Base-by-base conservation (phyloP, 768 basidiomycete genomes). In the Phlegmacium glaucopus region DNA sequence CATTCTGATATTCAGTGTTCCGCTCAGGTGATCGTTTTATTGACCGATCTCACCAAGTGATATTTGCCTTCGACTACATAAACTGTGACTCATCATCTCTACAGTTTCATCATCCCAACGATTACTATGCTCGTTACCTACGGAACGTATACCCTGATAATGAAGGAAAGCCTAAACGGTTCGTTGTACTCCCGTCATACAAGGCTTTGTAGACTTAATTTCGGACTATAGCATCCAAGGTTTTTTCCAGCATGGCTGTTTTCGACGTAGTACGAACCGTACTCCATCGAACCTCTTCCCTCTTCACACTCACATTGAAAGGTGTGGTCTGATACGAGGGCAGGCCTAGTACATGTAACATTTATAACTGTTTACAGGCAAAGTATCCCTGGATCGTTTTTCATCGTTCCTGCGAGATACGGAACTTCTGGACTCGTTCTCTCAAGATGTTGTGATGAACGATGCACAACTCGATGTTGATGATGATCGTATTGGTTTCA, bases 111-210 rank as follows among this genome's bases (percentile, higher is more conserved):
- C 35, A 77, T 88, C 8, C 86, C 87, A 0, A 61, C 86, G 2
- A 40, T 77, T 1, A 80, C 79, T 15, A 88, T 87, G 85, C 56
- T 83, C 27, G 72, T 77, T 15, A 83, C 83, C 1, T 88, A 78
- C 54, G 70, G 72, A 2, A 71, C 78, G 4, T 85, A 81, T 72
- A 83, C 64, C 1, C 45, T 78, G 40, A 25, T 54, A 35, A 55
- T 60, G 60, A 58, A 60, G 35, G 32, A 59, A 42, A 49, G 52
- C 5, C 37, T 65, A 15, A 61, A 35, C 18, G 56, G 61, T 65
- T n/a, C 6, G 51, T 42, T 13, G 22, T 16, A 8, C 13, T 39
- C 29, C 10, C 8, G 4, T 13, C 16, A 1, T 17, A 17, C 16
- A 42, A 11, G 8, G 18, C 22, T 26, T 16, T 40, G 16, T 12